These are phyloP conservation scores for Eutrema japonicum DNA, from an alignment of 345 rosid genomes.

Conservation along the genomic window DNA sequence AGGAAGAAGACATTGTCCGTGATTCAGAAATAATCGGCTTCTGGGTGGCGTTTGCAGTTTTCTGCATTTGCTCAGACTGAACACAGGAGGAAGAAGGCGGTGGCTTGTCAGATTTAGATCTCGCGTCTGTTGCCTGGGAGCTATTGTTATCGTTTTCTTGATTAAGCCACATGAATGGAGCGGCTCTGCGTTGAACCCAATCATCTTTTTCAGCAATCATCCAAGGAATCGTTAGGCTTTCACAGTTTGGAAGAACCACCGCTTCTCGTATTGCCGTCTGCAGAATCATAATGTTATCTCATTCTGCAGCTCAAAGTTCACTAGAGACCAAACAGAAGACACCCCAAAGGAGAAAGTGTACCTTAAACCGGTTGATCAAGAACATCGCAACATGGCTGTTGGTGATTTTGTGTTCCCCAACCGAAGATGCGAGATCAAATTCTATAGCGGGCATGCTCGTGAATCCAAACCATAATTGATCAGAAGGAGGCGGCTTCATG, in stretches of 20 bases:
- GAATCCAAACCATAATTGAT: conserved; percentile 92
- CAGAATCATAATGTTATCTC: conserved; percentile 36
- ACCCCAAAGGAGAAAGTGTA: conserved; percentile 32
- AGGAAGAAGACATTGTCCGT: conserved; percentile 33
- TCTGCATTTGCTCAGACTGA: conserved; percentile 49
- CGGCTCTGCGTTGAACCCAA: conserved; percentile 78
- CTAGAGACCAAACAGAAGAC: conserved; percentile 24
- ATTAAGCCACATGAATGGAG: conserved; percentile 85
- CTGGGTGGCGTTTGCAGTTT: conserved; percentile 38
- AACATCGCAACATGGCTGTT: conserved; percentile 66
- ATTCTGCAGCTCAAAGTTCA: conserved; percentile 15
- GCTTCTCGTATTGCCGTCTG: conserved; percentile 77
- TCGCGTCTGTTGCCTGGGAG: conserved; percentile 43
- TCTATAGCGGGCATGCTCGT: conserved; percentile 89
- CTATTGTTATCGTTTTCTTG: conserved; percentile 57
- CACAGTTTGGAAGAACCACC: conserved; percentile 90
- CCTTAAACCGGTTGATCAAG: conserved; percentile 87
- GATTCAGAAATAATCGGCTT: conserved; percentile 34
- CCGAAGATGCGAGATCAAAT: conserved; percentile 71
- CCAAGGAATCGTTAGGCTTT: conserved; percentile 77
- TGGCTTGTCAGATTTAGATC: conserved; percentile 46
- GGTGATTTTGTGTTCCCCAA: conserved; percentile 88
- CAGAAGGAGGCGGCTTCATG: conserved; percentile 94
- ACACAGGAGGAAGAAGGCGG: conserved; percentile 42
- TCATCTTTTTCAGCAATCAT: conserved; percentile 95